phyloP scores from a whole-genome alignment of 2,329 filamentous ascomycete species.

The Paracorniculantispora psalliotae region DNA sequence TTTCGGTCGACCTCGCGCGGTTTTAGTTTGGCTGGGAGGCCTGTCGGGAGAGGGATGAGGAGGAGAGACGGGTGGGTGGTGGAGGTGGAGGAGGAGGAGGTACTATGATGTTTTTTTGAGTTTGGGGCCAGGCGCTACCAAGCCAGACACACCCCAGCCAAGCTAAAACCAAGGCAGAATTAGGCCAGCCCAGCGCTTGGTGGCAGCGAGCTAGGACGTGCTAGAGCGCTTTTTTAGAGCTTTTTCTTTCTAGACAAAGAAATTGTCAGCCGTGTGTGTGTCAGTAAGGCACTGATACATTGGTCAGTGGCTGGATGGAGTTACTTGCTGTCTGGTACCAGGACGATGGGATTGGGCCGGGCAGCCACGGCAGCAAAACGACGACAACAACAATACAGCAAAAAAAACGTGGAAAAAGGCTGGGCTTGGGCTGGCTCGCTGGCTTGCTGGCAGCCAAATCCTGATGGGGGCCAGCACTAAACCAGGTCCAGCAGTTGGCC shows the following conservation, averaged over 20 bases:
- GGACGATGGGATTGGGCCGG: neutral
- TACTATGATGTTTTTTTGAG: constrained; percentile 5
- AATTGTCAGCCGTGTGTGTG: too few relatives aligned
- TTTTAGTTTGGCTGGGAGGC: too few relatives aligned
- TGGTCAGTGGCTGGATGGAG: neutral
- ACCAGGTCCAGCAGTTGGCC: neutral
- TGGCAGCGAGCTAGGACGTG: neutral
- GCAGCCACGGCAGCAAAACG: neutral
- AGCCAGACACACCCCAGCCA: neutral
- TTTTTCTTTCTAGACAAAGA: neutral
- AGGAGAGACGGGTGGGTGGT: neutral
- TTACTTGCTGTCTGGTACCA: neutral
- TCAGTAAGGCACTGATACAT: neutral
- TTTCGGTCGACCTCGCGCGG: too few relatives aligned
- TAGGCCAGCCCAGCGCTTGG: neutral
- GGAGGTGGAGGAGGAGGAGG: constrained; percentile 4
- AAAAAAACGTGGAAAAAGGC: neutral
- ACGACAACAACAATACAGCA: neutral
- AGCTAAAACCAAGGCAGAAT: constrained; percentile 11
- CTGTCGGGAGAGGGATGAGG: neutral
- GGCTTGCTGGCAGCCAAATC: neutral
- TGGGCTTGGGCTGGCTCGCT: too few relatives aligned
- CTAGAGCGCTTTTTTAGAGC: neutral
- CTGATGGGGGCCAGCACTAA: neutral
- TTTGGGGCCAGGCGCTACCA: constrained; percentile 4